Base-by-base conservation (phyloP, 2,329 filamentous ascomycete species). In the Paecilomyces fulvus region DNA sequence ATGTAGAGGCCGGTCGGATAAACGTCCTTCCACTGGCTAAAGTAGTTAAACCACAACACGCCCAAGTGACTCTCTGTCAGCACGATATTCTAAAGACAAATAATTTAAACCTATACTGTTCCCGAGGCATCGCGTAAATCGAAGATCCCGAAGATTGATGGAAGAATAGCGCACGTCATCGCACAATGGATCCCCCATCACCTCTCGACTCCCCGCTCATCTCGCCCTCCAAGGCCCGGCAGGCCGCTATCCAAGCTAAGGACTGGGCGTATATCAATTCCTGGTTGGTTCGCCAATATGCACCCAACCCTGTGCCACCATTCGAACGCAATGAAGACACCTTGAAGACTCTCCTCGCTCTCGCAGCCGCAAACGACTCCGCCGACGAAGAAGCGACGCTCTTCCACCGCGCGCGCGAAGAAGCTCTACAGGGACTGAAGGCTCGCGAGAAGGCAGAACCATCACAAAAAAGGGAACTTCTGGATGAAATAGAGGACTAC, bases 241-340 rank as follows among this genome's bases (percentile, higher is more conserved):
- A 88, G 59, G 88, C 90, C 63, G 88, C 89, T 60, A 88, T 88
- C 11, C 85, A 88, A 60, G 89, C 90, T 51, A 92, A 92, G 68
- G 92, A 96, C 73, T 97, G 92, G 92, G 86, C 85, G 55, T 90
- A 89, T 62, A 82, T 96, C 63, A 90, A 95, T 73, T 78, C 79
- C 64, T 97, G 92, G 92, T 83, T 96, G 10, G 78, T 80, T 50
- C 80, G 82, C 58, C 88, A 88, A 67, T 89, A 88, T 63, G 79
- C 80, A 49, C 81, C 83, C 30, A 82, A 81, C 50, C 70, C 80
- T 0, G 75, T 86, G 0, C 91, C 90, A 0, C 69, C 79, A 0
- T 96, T 96, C 70, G 92, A 97, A 75, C 86, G 90, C 65, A 96
- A 94, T 67, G 80, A 87, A 30, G 88, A 92, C 50, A 96, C 92